Percentiles rank a stretch among this genome's conserved stretches.
phyloP scores from a whole-genome alignment of 495 filamentous ascomycete species.

The Neurospora sp. region DNA sequence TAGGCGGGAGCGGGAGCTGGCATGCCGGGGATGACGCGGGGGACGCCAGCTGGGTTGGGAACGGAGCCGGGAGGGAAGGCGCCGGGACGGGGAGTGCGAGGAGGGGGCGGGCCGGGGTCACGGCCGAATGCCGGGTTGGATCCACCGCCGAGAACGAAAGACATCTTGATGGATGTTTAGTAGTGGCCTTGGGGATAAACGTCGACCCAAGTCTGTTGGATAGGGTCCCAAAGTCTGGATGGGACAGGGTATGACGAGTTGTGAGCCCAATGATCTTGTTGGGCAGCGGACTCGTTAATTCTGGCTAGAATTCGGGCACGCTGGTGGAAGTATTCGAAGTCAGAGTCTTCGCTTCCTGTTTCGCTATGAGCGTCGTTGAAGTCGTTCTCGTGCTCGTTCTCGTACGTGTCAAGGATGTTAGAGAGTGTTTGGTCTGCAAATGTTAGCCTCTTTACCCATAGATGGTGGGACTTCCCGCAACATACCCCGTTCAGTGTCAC shows the following conservation, averaged over 20 bases:
- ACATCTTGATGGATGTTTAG: not conserved
- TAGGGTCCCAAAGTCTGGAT: not conserved
- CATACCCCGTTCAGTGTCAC: not conserved
- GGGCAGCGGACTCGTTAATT: not conserved
- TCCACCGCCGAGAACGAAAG: constrained; percentile 9
- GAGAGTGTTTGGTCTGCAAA: not conserved
- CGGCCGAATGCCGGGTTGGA: constrained; percentile 18
- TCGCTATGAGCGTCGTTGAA: not conserved
- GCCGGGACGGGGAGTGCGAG: constrained; percentile 1
- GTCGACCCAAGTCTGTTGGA: not conserved
- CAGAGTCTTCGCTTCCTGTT: not conserved
- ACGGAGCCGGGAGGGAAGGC: too few relatives aligned
- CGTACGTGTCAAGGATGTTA: not conserved
- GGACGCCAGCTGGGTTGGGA: too few relatives aligned
- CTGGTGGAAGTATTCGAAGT: not conserved
- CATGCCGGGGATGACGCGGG: too few relatives aligned
- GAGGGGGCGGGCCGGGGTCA: constrained; percentile 16
- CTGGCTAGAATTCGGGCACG: not conserved
- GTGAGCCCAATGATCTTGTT: not conserved
- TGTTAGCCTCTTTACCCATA: not conserved
- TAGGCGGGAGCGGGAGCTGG: not conserved
- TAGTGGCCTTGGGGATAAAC: not conserved
- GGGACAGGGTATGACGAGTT: too few relatives aligned
- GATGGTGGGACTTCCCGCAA: not conserved
- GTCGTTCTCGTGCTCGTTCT: not conserved